phyloP scores from a whole-genome alignment of 1,139 yeast genomes.

The Kurtzmaniella quercitrusa region DNA sequence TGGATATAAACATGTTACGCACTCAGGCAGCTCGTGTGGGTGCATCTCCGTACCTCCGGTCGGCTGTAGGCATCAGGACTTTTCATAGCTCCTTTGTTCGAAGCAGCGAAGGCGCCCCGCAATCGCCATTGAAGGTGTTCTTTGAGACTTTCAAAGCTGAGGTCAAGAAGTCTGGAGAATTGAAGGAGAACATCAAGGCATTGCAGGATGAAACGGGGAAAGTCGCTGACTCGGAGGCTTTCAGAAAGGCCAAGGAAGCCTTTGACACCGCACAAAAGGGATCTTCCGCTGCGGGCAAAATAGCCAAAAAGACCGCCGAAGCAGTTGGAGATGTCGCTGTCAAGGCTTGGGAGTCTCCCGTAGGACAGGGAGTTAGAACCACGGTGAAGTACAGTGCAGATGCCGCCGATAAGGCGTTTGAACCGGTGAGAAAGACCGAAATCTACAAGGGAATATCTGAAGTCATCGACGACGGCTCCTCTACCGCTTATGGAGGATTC shows the following conservation, averaged over 20 bases:
- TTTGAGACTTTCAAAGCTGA: slow-evolving; percentile 88
- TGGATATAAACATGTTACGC: slow-evolving; percentile 3
- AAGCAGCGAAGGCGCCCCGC: slow-evolving; percentile 18
- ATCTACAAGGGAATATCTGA: slow-evolving; percentile 86
- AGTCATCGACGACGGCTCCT: slow-evolving; percentile 87
- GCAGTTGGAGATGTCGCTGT: slow-evolving; percentile 87
- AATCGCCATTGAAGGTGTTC: slow-evolving; percentile 89
- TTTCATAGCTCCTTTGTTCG: slow-evolving; percentile 4
- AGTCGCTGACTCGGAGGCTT: slow-evolving; percentile 91
- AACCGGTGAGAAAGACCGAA: slow-evolving; percentile 89
- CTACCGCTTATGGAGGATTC: slow-evolving; percentile 89
- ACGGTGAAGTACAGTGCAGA: slow-evolving; percentile 81
- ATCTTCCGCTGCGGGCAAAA: slow-evolving; percentile 77
- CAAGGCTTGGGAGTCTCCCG: slow-evolving; percentile 95
- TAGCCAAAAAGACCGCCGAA: slow-evolving; percentile 86
- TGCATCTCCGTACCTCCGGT: slow-evolving; percentile 1
- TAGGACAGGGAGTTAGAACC: slow-evolving; percentile 81
- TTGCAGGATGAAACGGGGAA: slow-evolving; percentile 95
- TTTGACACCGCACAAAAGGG: slow-evolving; percentile 81
- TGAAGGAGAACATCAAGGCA: slow-evolving; percentile 90
- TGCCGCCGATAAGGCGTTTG: slow-evolving; percentile 79
- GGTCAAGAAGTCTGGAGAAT: slow-evolving; percentile 85
- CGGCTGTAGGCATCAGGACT: neutral
- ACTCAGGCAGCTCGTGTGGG: slow-evolving; percentile 2
- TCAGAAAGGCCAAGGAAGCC: slow-evolving; percentile 90